phyloP scores from a whole-genome alignment of 2,329 filamentous ascomycete species.

The Sclerotinia borealis region DNA sequence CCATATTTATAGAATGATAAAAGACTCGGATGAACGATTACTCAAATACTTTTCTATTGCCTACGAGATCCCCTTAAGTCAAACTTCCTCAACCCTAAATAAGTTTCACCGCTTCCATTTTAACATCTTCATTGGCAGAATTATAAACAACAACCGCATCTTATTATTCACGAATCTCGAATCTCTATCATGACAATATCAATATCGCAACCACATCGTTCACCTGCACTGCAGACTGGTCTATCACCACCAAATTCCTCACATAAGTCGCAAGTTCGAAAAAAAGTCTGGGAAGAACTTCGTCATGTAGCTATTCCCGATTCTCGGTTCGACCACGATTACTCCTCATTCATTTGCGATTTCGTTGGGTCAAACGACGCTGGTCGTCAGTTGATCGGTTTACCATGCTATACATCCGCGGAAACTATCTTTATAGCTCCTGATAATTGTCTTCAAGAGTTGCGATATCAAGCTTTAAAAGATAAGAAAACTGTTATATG shows the following conservation, averaged over 20 bases:
- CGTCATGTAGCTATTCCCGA: constrained; percentile 37
- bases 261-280: constrained; percentile 11
- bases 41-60: background rate
- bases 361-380: constrained; percentile 36
- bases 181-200: constrained; percentile 3
- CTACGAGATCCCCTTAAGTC: too few species aligned
- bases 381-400: constrained; percentile 28
- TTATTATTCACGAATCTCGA: background rate
- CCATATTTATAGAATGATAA: background rate
- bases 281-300: constrained; percentile 34
- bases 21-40: background rate
- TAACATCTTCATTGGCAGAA: background rate
- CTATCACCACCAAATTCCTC: constrained; percentile 1
- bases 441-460: constrained; percentile 40
- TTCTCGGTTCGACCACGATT: constrained; percentile 40
- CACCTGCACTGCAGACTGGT: background rate
- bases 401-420: constrained; percentile 33
- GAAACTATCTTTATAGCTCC: constrained; percentile 36
- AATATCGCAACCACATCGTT: constrained; percentile 1
- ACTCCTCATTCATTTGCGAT: constrained; percentile 39
- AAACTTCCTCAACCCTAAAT: too few species aligned
- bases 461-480: constrained; percentile 35
- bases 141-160: background rate
- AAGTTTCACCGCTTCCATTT: constrained; percentile 1
- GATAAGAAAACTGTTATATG: constrained; percentile 38